A percentile compares a stretch with the other conserved stretches of the same genome.
phyloP scores from a whole-genome alignment of 305 asterid genomes.

The Plantago coronopus region DNA sequence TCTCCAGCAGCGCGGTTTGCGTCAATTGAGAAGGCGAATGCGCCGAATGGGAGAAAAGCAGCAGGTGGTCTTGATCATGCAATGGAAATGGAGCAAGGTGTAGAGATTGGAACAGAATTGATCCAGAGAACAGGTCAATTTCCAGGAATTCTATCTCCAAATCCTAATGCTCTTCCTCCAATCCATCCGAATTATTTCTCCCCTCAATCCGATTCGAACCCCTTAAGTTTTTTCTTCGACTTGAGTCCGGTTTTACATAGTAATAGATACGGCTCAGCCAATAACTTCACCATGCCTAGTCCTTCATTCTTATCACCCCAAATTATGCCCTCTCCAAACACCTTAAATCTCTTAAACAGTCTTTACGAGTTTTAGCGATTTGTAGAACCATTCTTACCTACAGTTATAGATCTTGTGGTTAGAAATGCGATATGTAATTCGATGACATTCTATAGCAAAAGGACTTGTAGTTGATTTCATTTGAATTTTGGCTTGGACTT shows the following conservation, averaged over 20 bases:
- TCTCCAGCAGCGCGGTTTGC: slow-evolving; percentile 90
- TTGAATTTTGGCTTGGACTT: slow-evolving; percentile 28
- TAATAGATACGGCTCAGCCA: slow-evolving; percentile 36
- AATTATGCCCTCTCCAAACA: slow-evolving; percentile 59
- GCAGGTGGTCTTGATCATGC: slow-evolving; percentile 18
- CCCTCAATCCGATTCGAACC: slow-evolving; percentile 41
- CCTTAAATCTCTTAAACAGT: slow-evolving; percentile 57
- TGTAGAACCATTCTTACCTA: too few species aligned
- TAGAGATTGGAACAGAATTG: slow-evolving; percentile 32
- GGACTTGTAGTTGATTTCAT: slow-evolving; percentile 23
- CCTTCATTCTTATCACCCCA: slow-evolving; percentile 62
- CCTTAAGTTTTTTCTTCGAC: slow-evolving; percentile 46
- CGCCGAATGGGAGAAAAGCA: slow-evolving; percentile 39
- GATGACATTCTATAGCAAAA: slow-evolving; percentile 21
- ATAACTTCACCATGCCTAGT: slow-evolving; percentile 44
- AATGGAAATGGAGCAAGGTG: slow-evolving; percentile 35
- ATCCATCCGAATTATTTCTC: slow-evolving; percentile 70
- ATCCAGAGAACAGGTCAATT: slow-evolving; percentile 41
- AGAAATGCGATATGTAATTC: slow-evolving; percentile 27
- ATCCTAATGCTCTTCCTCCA: slow-evolving; percentile 71
- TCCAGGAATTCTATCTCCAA: slow-evolving; percentile 83
- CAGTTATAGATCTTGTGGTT: slow-evolving; percentile 18
- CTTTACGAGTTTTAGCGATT: slow-evolving; percentile 56
- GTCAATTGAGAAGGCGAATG: slow-evolving; percentile 51
- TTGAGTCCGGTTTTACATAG: slow-evolving; percentile 66